Percentiles rank a stretch among this genome's conserved stretches.
Evolutionary conservation across 352 stramenopile species (phyloP).

Genomic region (Globisporangium lucens): DNA sequence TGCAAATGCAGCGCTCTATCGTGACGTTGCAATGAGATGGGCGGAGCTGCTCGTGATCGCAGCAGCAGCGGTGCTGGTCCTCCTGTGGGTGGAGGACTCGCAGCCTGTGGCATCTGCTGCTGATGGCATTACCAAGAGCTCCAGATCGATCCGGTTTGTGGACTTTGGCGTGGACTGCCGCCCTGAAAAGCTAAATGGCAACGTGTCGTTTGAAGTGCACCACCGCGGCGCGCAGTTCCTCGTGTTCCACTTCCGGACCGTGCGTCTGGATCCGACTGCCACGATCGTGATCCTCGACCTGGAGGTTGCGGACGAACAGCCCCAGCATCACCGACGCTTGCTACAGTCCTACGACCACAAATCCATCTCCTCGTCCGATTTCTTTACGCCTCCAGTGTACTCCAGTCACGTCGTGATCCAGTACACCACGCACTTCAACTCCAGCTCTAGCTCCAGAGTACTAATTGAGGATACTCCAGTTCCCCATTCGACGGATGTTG

Average conservation of each 20-base stretch:
- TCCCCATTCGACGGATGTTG: neutral
- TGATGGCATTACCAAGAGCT: neutral
- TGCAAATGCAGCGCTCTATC: neutral
- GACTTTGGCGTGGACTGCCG: neutral
- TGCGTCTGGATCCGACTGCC: conserved; percentile 23
- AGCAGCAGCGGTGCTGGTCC: neutral
- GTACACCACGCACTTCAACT: conserved; percentile 14
- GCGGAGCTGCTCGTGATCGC: neutral
- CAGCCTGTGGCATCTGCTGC: neutral
- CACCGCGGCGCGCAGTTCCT: conserved; percentile 31
- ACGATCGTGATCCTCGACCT: conserved; percentile 22
- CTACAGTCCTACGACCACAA: conserved; percentile 6
- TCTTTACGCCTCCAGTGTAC: conserved; percentile 26
- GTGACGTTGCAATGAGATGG: neutral
- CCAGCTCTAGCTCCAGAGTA: neutral
- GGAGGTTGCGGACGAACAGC: neutral
- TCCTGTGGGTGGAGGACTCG: neutral
- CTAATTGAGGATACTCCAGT: neutral
- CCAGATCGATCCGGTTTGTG: neutral
- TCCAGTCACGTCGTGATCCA: conserved; percentile 10
- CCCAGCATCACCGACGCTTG: neutral
- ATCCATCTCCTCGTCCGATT: neutral
- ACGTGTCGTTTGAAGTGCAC: conserved; percentile 20
- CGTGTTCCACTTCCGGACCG: conserved; percentile 27
- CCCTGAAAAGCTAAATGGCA: neutral